Conservation (phyloP, 768 basidiomycete species). For the Thelephora aurantiotincta region DNA sequence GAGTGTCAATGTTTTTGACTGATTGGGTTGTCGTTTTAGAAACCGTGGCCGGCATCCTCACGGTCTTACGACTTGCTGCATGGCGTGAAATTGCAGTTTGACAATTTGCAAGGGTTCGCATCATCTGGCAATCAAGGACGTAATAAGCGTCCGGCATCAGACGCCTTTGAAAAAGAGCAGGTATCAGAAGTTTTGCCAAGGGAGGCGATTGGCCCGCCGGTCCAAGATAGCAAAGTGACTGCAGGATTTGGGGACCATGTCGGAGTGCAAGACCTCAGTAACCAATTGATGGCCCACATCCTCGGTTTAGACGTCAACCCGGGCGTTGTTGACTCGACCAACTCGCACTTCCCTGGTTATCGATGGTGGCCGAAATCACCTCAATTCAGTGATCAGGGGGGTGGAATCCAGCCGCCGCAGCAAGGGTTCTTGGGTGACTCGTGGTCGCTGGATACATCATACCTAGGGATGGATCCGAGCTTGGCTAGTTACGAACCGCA, state of each 20-base stretch:
- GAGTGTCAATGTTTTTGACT: neutral
- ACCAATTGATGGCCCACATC: slow-evolving; percentile 61
- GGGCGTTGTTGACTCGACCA: slow-evolving; percentile 36
- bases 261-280: slow-evolving; percentile 37
- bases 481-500: neutral
- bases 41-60: slow-evolving; percentile 57
- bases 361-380: slow-evolving; percentile 49
- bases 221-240: neutral
- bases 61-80: slow-evolving; percentile 54
- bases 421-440: neutral
- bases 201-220: neutral
- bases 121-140: slow-evolving; percentile 2
- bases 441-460: neutral
- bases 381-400: slow-evolving; percentile 4
- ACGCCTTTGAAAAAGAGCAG: slow-evolving; percentile 9
- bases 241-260: neutral
- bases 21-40: slow-evolving; percentile 20
- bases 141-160: slow-evolving; percentile 13
- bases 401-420: neutral
- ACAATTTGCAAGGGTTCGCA: slow-evolving; percentile 10
- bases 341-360: slow-evolving; percentile 35
- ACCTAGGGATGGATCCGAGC: neutral
- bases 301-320: slow-evolving; percentile 45
- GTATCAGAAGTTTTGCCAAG: neutral
- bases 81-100: slow-evolving; percentile 45